These are phyloP conservation scores for Mucor mucedo DNA, from an alignment of 371 early-diverging fungal genomes.

Conservation along the genomic window DNA sequence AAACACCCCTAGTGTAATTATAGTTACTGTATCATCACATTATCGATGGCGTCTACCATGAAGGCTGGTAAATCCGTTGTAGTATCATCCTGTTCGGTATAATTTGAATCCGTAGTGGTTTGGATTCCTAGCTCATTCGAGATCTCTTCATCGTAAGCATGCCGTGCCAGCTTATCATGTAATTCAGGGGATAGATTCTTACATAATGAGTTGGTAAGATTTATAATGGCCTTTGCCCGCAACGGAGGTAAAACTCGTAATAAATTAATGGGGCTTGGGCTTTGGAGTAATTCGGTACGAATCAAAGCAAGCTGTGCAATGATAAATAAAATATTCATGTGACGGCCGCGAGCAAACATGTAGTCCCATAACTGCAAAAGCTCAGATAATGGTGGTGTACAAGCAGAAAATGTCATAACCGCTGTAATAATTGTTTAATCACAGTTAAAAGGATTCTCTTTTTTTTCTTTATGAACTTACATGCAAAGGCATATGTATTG, in stretches of 20 bases:
- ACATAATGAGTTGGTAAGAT: conserved; percentile 63
- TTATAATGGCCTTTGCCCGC: conserved; percentile 71
- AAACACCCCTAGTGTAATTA: too few relatives aligned
- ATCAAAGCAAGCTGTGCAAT: conserved; percentile 83
- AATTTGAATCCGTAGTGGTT: conserved; percentile 11
- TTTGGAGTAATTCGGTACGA: conserved; percentile 71
- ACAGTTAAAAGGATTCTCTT: background rate
- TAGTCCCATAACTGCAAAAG: conserved; percentile 92
- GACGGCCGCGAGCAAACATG: conserved; percentile 87
- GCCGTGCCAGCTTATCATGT: conserved; percentile 78
- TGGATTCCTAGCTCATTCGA: conserved; percentile 42
- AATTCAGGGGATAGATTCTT: conserved; percentile 69
- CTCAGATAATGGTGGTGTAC: conserved; percentile 86
- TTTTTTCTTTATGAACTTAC: conserved; percentile 53
- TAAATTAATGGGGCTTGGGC: conserved; percentile 77
- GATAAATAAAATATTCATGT: conserved; percentile 89
- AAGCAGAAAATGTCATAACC: conserved; percentile 91
- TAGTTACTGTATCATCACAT: too few relatives aligned
- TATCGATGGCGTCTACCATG: conserved; percentile 23
- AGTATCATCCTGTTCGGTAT: conserved; percentile 20
- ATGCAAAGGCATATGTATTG: conserved; percentile 86
- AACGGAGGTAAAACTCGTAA: conserved; percentile 82
- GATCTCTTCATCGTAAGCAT: conserved; percentile 75
- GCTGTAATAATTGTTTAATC: conserved; percentile 46
- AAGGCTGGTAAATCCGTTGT: conserved; percentile 29